Evolutionary conservation across 73 alveolate species (phyloP), one percentile per base, ranked within the genome.

Genomic region (Paramecium caudatum): DNA sequence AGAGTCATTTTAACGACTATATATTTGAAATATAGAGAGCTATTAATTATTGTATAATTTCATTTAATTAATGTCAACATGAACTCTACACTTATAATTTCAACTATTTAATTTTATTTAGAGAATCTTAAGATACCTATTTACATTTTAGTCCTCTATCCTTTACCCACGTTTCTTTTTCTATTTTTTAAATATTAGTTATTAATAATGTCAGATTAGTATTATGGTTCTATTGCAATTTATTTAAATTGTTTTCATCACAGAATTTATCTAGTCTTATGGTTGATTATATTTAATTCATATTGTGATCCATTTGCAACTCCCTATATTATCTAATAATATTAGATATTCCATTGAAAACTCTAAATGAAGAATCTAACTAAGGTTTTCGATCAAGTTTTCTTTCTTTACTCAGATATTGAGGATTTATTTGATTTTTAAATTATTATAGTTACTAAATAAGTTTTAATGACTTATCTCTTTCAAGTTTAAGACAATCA

Each of bases 341-440:
- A 74, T 74, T 74, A 10, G 36, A 5, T 9, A 74, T 74, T 4
- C 88, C 88, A 19, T 74, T 37, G 43, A 74, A 74, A 0, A 43
- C 65, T 74, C 43, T 74, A 45, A 36, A 41, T 3, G 88, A 74
- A 10, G 36, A 15, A 74, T 74, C 88, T 21, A 74, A 41, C 19
- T 39, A 74, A 10, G 88, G 88, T 43, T 74, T 39, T 34, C 88
- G 43, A 45, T 74, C 88, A 21, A 74, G 43, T n/a, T 74, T 74
- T 43, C 88, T 74, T 74, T 74, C 88, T 45, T 74, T 27, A 21
- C 88, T 74, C 55, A 74, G 43, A 74, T 74, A 74, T 39, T 36
- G 32, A 0, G 62, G 65, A 16, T 45, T 34, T 16, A 74, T 74
- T 45, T 19, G 5, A 45, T 74, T 74, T 25, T 74, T 74, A 21